Evolutionary conservation across 495 filamentous ascomycete species (phyloP), one percentile per base, ranked within the genome.

Genomic region (Penicillium silybi): DNA sequence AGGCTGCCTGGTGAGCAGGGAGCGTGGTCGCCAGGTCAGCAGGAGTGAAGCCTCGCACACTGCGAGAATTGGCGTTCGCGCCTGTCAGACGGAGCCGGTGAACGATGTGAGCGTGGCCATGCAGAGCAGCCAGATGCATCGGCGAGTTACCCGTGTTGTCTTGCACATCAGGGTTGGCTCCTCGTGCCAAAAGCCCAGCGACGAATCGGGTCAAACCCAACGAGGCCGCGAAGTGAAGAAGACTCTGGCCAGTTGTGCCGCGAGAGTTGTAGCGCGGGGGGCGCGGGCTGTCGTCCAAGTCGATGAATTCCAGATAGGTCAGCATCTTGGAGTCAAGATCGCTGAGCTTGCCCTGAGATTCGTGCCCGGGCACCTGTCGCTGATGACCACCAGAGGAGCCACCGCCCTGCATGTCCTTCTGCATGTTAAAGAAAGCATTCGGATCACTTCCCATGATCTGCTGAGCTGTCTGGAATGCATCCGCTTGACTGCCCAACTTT

Each of bases 71-170:
- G 16, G 87, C 80, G 65, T 89, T 85, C 6, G 87, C 89, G 17
- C 89, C 86, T 25, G 81, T 80, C 20, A 85, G 73, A 44, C 92
- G 80, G 26, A 96, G 81, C 17, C 85, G 80, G 46, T 85, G 80
- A 9, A 93, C 80, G 54, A 95, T 90, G 52, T 90, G 82, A 16
- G 80, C 72, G 60, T 89, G 84, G 32, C 85, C 81, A 66, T 84
- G 84, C 56, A 95, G 75, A n/a, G 87, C 83, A 25, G 90, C 90
- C 57, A 92, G 76, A 60, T 93, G 89, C 75, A 95, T 83, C 10
- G 90, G 83, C 10, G 88, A 88, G 65, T 89, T 92, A 23, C 90
- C 90, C 44, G 84, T 86, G 50, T 83, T 86, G 64, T 96, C 90
- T 52, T 84, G 79, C 18, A 83, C 66, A 56, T 92, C 83, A 1